Evolutionary conservation across 2,329 filamentous ascomycete genomes (phyloP).

Genomic region (Colletotrichum nymphaeae): DNA sequence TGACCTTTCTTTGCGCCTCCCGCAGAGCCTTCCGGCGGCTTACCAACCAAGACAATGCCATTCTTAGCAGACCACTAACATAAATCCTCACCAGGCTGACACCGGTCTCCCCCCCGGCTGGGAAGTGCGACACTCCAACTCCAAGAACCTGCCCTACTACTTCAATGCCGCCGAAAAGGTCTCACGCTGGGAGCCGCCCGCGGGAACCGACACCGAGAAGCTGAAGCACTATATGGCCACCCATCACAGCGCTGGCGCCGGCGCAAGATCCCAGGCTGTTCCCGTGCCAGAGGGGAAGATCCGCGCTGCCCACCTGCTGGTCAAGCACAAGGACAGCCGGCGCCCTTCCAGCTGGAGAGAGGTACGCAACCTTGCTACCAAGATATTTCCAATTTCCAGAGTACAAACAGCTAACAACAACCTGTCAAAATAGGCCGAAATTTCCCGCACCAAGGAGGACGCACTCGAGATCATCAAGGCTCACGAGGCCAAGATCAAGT

Average conservation of each 20-base stretch:
- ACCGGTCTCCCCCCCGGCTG: slow-evolving; percentile 86
- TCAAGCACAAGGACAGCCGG: slow-evolving; percentile 92
- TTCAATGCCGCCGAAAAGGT: slow-evolving; percentile 90
- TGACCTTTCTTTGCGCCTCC: not conserved
- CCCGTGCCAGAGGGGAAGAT: slow-evolving; percentile 80
- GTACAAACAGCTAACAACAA: not conserved
- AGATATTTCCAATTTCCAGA: too few relatives aligned
- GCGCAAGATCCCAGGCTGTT: slow-evolving; percentile 50
- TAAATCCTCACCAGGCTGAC: slow-evolving; percentile 65
- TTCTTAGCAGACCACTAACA: slow-evolving; percentile 16
- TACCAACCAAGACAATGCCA: slow-evolving; percentile 13
- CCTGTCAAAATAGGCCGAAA: slow-evolving; percentile 67
- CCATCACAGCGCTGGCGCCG: slow-evolving; percentile 76
- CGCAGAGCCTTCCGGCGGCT: not conserved
- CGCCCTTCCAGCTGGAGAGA: slow-evolving; percentile 95
- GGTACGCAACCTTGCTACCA: slow-evolving; percentile 28
- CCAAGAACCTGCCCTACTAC: slow-evolving; percentile 98
- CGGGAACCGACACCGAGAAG: slow-evolving; percentile 88
- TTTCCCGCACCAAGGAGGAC: slow-evolving; percentile 89
- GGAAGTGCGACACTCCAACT: slow-evolving; percentile 98
- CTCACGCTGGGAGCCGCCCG: slow-evolving; percentile 94
- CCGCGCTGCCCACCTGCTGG: slow-evolving; percentile 88
- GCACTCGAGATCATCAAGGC: slow-evolving; percentile 80
- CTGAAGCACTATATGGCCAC: slow-evolving; percentile 94
- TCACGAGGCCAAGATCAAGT: slow-evolving; percentile 81